Conservation (phyloP, 2,329 filamentous ascomycete species). For the Colletotrichum sp. region DNA sequence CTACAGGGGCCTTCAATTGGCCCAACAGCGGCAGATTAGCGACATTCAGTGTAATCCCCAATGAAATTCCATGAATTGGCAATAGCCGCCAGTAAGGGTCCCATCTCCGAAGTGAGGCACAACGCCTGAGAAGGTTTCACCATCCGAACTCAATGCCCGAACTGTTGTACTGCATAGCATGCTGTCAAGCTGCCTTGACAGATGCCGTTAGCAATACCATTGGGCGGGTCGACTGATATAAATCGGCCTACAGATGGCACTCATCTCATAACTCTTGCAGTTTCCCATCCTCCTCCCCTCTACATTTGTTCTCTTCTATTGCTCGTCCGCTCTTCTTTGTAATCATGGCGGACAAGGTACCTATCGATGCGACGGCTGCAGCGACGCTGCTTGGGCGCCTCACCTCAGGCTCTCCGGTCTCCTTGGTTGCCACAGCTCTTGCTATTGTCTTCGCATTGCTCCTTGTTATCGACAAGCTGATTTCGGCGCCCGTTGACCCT, state of each 20-base stretch:
- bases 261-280: neutral
- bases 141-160: neutral
- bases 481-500: constrained; percentile 27
- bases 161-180: neutral
- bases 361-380: neutral
- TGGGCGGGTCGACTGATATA: neutral
- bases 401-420: neutral
- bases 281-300: neutral
- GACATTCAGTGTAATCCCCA: neutral
- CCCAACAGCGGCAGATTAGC: neutral
- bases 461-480: neutral
- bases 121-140: neutral
- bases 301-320: neutral
- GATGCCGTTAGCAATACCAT: neutral
- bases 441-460: neutral
- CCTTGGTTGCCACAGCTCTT: neutral
- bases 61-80: neutral
- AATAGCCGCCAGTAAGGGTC: neutral
- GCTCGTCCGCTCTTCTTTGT: neutral
- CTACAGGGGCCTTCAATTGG: neutral
- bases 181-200: neutral
- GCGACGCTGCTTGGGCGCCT: neutral
- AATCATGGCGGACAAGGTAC: neutral
- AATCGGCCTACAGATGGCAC: neutral
- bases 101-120: neutral